These are phyloP conservation scores for Verbena officinalis DNA, from an alignment of 257 asterid species.

Conservation along the genomic window DNA sequence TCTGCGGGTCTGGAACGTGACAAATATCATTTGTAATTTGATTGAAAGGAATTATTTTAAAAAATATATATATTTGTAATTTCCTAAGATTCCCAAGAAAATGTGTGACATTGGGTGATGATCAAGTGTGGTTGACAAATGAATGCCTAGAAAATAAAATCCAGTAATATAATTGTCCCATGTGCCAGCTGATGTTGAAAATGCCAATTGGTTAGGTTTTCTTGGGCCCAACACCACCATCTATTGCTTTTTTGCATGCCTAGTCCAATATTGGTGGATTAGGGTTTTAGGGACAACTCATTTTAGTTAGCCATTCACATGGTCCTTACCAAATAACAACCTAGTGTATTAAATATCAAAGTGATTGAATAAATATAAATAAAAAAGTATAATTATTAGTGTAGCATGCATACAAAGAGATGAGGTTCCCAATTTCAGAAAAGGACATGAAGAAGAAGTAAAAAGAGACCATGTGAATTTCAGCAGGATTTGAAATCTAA, in stretches of 20 bases:
- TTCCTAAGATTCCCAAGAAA: slow-evolving; percentile 3
- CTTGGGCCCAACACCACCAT: slow-evolving; percentile 39
- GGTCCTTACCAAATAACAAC: slow-evolving; percentile 21
- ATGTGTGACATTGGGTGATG: background rate
- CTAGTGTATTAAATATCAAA: background rate
- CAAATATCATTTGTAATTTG: background rate
- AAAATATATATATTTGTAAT: background rate
- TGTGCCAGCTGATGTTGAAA: slow-evolving; percentile 44
- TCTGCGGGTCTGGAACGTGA: too few species aligned
- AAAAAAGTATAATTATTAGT: background rate
- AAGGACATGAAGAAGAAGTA: slow-evolving; percentile 21
- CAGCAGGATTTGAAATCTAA: slow-evolving; percentile 7
- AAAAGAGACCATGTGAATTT: slow-evolving; percentile 33
- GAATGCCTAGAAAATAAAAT: slow-evolving; percentile 12
- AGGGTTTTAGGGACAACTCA: slow-evolving; percentile 44
- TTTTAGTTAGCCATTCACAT: slow-evolving; percentile 42
- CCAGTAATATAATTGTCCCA: slow-evolving; percentile 34
- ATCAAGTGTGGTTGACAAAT: background rate
- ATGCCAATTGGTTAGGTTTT: slow-evolving; percentile 38
- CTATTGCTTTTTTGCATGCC: background rate
- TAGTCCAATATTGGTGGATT: slow-evolving; percentile 23
- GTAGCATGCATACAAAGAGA: slow-evolving; percentile 14
- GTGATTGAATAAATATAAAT: background rate
- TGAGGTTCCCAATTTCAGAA: slow-evolving; percentile 11
- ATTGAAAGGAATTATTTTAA: too few species aligned